Evolutionary conservation across 306 rosid genomes (phyloP).

Genomic region (Oxytropis ochrocephala): DNA sequence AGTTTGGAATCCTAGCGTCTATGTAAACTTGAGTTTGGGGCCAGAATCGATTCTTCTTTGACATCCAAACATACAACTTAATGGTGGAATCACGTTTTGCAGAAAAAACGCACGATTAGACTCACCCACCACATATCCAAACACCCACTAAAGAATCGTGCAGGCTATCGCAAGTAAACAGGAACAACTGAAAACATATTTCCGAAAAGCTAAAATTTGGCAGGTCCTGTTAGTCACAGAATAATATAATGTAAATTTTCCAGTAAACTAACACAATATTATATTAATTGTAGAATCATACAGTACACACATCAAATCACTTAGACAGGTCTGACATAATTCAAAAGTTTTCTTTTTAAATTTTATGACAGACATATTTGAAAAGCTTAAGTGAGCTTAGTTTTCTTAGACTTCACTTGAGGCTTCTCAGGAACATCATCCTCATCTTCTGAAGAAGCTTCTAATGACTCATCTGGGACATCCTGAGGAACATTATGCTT

Average conservation of each 20-base stretch:
- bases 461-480: conserved; percentile 71
- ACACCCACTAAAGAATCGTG: not conserved
- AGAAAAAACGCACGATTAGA: too few relatives aligned
- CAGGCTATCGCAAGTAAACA: not conserved
- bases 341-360: conserved; percentile 1
- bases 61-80: too few relatives aligned
- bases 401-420: conserved; percentile 55
- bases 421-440: conserved; percentile 47
- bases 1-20: too few relatives aligned
- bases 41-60: too few relatives aligned
- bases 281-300: not conserved
- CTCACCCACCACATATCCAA: too few relatives aligned
- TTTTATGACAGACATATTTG: not conserved
- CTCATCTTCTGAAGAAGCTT: conserved; percentile 59
- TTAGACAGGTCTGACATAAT: not conserved
- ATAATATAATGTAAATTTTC: not conserved
- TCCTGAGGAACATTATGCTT: conserved; percentile 74
- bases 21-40: too few relatives aligned
- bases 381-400: conserved; percentile 48
- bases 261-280: not conserved
- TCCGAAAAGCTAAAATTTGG: not conserved
- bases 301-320: not conserved
- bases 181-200: not conserved
- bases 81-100: too few relatives aligned
- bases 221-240: not conserved